Conservation (phyloP, 345 rosid genomes). For the Carallia pectinifolia region DNA sequence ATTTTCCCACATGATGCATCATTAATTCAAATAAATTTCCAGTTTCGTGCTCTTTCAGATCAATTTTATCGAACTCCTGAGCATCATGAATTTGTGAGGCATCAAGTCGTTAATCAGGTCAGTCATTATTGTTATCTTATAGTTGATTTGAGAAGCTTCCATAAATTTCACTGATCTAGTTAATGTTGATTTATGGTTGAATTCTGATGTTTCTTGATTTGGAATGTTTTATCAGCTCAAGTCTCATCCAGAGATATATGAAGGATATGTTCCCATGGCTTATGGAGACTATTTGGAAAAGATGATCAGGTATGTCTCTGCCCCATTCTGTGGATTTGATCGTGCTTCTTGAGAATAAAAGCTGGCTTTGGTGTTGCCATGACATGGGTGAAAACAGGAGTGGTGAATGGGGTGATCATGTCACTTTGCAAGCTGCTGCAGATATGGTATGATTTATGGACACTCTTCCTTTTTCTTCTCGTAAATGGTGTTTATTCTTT, state of each 20-base stretch:
- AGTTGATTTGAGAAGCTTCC: neutral
- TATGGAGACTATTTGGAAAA: slow-evolving; percentile 60
- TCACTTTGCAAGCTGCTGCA: slow-evolving; percentile 54
- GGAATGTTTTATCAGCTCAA: slow-evolving; percentile 39
- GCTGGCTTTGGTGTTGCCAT: slow-evolving; percentile 22
- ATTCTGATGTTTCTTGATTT: slow-evolving; percentile 17
- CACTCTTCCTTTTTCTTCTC: neutral
- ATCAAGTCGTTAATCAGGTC: slow-evolving; percentile 45
- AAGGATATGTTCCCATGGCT: slow-evolving; percentile 72
- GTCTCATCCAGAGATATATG: slow-evolving; percentile 49
- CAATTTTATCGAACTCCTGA: slow-evolving; percentile 42
- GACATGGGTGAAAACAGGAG: slow-evolving; percentile 30
- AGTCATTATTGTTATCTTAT: neutral
- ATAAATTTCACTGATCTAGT: neutral
- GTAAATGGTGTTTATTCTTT: neutral
- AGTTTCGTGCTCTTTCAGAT: slow-evolving; percentile 55
- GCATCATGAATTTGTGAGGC: slow-evolving; percentile 48
- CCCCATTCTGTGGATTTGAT: slow-evolving; percentile 9
- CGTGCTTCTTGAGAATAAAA: slow-evolving; percentile 3
- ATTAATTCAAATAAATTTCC: neutral
- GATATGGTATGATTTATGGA: slow-evolving; percentile 38
- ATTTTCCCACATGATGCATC: neutral
- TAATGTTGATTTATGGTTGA: neutral
- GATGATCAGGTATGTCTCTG: slow-evolving; percentile 51
- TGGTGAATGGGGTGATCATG: slow-evolving; percentile 61